These are phyloP conservation scores for Glycine tomentella DNA, from an alignment of 306 rosid species.

Conservation along the genomic window DNA sequence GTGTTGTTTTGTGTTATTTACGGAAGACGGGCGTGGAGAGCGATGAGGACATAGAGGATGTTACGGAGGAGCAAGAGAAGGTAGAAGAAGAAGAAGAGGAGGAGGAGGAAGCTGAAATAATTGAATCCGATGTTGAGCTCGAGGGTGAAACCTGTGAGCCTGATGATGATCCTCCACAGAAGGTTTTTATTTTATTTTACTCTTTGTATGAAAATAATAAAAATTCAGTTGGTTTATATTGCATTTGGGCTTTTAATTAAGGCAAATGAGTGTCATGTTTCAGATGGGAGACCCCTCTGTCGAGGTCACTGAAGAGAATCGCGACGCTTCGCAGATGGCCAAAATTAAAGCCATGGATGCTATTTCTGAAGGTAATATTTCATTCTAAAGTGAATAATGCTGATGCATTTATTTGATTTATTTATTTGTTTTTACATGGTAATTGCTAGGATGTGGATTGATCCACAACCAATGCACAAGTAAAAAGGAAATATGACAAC, in stretches of 20 bases:
- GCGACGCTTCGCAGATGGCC: constrained; percentile 77
- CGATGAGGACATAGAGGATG: constrained; percentile 73
- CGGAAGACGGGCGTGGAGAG: constrained; percentile 63
- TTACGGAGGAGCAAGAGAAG: constrained; percentile 46
- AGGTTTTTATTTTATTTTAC: constrained; percentile 45
- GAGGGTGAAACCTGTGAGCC: constrained; percentile 87
- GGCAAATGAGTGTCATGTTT: constrained; percentile 34
- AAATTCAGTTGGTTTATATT: not conserved
- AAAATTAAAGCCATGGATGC: constrained; percentile 81
- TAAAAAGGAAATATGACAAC: not conserved
- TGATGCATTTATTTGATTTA: not conserved
- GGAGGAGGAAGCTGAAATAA: constrained; percentile 72
- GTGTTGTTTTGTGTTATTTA: constrained; percentile 1
- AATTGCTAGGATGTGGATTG: constrained; percentile 17
- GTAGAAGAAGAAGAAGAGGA: constrained; percentile 59
- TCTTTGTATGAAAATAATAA: not conserved
- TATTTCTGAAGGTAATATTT: constrained; percentile 70
- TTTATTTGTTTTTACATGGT: not conserved
- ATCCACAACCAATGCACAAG: not conserved
- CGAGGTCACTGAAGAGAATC: constrained; percentile 82
- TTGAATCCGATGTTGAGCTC: constrained; percentile 86
- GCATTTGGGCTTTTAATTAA: not conserved
- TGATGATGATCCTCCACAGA: constrained; percentile 85
- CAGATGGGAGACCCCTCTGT: constrained; percentile 84
- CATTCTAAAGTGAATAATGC: not conserved